Conservation (phyloP, 2,329 filamentous ascomycete genomes). For the Elsinoe perseae region DNA sequence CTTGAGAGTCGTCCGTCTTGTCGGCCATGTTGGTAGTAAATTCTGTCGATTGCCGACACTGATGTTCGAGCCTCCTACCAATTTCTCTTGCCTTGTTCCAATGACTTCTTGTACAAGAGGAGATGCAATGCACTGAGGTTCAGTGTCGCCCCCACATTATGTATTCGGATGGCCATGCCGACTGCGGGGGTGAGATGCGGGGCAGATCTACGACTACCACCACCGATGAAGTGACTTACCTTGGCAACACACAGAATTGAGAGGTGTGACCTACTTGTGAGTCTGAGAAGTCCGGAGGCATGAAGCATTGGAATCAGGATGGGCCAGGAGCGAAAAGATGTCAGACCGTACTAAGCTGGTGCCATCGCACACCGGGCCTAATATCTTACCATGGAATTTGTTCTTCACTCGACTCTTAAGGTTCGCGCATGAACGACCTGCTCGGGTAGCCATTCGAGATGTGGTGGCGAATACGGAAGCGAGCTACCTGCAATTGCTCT, state of each 20-base stretch:
- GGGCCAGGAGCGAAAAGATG: background rate
- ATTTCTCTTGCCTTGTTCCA: background rate
- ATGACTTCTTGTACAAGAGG: background rate
- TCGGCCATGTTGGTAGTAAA: slow-evolving; percentile 34
- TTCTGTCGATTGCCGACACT: background rate
- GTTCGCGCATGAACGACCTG: slow-evolving; percentile 31
- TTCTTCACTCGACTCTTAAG: slow-evolving; percentile 37
- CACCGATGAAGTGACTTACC: background rate
- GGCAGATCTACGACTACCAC: background rate
- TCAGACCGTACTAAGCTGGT: slow-evolving; percentile 19
- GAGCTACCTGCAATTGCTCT: slow-evolving; percentile 38
- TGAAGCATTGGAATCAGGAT: background rate
- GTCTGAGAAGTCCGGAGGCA: background rate
- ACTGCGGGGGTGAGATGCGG: slow-evolving; percentile 7
- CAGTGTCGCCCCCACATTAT: background rate
- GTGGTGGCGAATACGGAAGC: slow-evolving; percentile 31
- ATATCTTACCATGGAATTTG: slow-evolving; percentile 28
- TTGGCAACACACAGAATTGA: too few relatives aligned
- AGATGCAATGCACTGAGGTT: background rate
- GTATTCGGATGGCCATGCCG: slow-evolving; percentile 1
- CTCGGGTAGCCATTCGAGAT: slow-evolving; percentile 35
- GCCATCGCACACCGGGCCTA: slow-evolving; percentile 20
- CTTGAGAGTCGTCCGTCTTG: slow-evolving; percentile 37
- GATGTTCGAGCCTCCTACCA: too few relatives aligned
- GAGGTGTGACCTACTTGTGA: background rate